These are phyloP conservation scores for Debaryomycetaceae sp. DNA, from an alignment of 1,139 yeast genomes.

Conservation along the genomic window DNA sequence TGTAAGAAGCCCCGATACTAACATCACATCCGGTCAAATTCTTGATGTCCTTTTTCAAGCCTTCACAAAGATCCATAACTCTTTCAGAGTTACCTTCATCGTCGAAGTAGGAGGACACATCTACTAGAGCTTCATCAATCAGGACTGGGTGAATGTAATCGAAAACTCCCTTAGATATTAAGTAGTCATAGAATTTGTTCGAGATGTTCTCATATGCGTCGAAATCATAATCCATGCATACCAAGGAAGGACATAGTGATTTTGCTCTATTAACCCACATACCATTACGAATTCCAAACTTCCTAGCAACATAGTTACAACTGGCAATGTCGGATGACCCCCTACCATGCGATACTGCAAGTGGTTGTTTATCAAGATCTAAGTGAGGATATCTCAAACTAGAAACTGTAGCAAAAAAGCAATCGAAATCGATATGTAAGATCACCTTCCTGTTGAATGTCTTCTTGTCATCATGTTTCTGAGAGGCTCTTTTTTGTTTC, in stretches of 20 bases:
- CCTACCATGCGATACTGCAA: constrained; percentile 84
- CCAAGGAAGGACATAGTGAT: constrained; percentile 59
- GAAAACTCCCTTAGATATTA: constrained; percentile 46
- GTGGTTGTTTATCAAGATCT: constrained; percentile 57
- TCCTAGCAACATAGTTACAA: constrained; percentile 83
- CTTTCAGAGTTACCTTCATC: constrained; percentile 9
- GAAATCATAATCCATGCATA: constrained; percentile 69
- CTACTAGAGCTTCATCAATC: constrained; percentile 85
- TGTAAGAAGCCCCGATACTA: constrained; percentile 73
- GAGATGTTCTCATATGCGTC: constrained; percentile 58
- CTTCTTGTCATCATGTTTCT: constrained; percentile 1
- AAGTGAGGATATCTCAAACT: constrained; percentile 54
- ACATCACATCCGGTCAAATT: constrained; percentile 59
- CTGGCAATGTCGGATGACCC: constrained; percentile 78
- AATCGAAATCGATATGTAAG: constrained; percentile 87
- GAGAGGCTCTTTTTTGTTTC: constrained; percentile 4
- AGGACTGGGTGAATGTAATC: constrained; percentile 79
- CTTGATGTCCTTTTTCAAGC: constrained; percentile 45
- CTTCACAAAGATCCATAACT: constrained; percentile 25
- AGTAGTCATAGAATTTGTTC: constrained; percentile 47
- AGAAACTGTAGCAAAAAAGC: constrained; percentile 89
- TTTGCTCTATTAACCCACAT: constrained; percentile 80
- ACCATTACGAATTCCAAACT: constrained; percentile 73
- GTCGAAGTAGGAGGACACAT: constrained; percentile 44
- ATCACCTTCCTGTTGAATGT: constrained; percentile 29